Evolutionary conservation across 257 asterid genomes (phyloP), one percentile per base, ranked within the genome.

Genomic region (Linderniella brevidens): DNA sequence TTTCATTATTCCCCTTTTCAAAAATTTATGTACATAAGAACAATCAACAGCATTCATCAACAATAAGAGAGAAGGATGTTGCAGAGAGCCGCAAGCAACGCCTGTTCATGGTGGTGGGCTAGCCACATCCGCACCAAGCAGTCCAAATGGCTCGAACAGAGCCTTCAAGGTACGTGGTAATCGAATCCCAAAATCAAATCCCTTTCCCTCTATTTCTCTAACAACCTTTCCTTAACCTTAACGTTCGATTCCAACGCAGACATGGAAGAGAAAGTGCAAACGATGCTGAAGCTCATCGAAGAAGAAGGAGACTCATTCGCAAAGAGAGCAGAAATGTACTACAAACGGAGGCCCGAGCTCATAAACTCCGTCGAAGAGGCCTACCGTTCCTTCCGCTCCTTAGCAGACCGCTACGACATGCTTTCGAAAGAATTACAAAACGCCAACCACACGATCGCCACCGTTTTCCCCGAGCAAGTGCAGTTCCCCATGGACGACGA

Each of bases 271-370:
- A 76, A 75, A 48, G 86, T 78, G n/a, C 79, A 73, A 19, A n/a
- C 55, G 39, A 78, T 76, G 79, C 75, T 88, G 8, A 72, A 60
- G 50, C 75, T 88, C 12, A 74, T 88, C 11, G 76, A 84, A 68
- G 87, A 74, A 14, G 96, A 84, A 16, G 98, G 96, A 3, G 98
- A 88, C 57, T 80, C 98, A 11, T 88, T 88, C 46, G 85, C 87
- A 9, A 74, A 75, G 64, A 68, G 93, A 57, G 98, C 98, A 0
- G 98, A 88, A 57, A 88, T 84, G 98, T 88, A 84, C 68, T 88
- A 88, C 74, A 73, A 68, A 66, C 66, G 75, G 43, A 58, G 98
- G 70, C 98, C 98, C 8, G 95, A 88, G 74, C 79, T 88, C 53
- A 65, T 78, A 19, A 58, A 15, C 57, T 54, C 72, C 4, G 93